Base-by-base conservation (phyloP, 2,329 filamentous ascomycete species). In the Dactylella cylindrospora region DNA sequence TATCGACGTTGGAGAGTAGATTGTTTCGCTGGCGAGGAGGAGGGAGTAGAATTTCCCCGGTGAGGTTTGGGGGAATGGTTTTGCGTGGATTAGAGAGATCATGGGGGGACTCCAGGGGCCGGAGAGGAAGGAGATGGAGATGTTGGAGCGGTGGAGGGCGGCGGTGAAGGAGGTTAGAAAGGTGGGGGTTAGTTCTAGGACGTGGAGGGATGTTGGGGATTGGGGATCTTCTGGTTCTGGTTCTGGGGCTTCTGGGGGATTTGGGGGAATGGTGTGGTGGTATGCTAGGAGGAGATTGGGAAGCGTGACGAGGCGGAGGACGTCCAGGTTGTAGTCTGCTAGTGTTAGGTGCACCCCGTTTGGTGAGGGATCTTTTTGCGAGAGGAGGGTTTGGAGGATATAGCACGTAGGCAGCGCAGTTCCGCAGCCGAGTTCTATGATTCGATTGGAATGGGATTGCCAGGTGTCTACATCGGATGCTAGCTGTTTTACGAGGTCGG, bases 241-340 rank as follows among this genome's bases (percentile, higher is more conserved):
- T 31, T 22, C 22, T 10, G 12, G 20, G 82, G 84, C 91, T 3
- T 81, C 78, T 91, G 71, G 0, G 86, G 91, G 60, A 90, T 86
- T 10, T 90, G 80, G 60, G 84, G 80, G 46, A 90, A 73, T 44
- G 5, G 43, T 46, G 45, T 54, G 7, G 3, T 46, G 20, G 82
- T 85, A 93, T 3, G 81, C 79, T 25, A 93, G 77, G 31, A 93
- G 72, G 35, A 91, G 75, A 73, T 93, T 93, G 49, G 88, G 87
- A 26, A 93, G 71, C 0, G 87, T 91, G 65, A 90, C 86, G 10
- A 91, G 80, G 57, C 85, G 80, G 46, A 93, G 76, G 9, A 93
- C 88, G 2, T 83, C 80, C 29, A 83, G 82, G 70, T 93, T 93
- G 74, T 90, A 93, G 73, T 93, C 88, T 45, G 86, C 84, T 19